Base-by-base conservation (phyloP, 2,329 filamentous ascomycete genomes). In the Penicillium sp. region DNA sequence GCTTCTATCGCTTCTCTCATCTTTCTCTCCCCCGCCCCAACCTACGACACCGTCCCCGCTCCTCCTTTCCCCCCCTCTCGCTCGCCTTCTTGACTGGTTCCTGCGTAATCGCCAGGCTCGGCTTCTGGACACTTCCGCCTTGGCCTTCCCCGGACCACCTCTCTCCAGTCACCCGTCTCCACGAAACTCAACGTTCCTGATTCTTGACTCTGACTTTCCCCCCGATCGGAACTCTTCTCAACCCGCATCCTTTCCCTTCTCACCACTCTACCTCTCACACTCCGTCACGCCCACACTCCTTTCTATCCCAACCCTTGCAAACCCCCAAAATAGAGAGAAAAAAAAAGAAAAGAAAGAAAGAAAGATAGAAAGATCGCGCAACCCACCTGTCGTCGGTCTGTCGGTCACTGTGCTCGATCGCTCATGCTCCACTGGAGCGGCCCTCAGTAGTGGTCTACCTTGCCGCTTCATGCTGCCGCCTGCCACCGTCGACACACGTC, bases 401-500 rank as follows among this genome's bases (percentile, higher is more conserved):
- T 18, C 18, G 18, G 18, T 18, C 18, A 18, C 3, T 18, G 18
- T 18, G 18, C 18, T 18, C 18, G 18, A 18, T 18, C 18, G 18
- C 18, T 18, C 53, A 56, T 55, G 50, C 51, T 42, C 52, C 47
- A 45, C 35, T 26, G 9, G 36, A 40, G 26, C 26, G 33, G 39
- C 43, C 32, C 41, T 39, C 52, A 25, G 33, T 47, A 46, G 42
- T 13, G 3, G 13, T 27, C 26, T n/a, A 46, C 40, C 45, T 38
- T 24, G n/a, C 39, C 40, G 38, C 52, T 51, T 46, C 42, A 56
- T 54, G 52, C 49, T 38, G 66, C 66, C 48, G 55, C 51, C 54
- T 55, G 51, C 57, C 47, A 50, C 51, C 53, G 45, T 43, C 46
- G 34, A 56, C 46, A 55, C 52, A 48, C 48, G 54, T 54, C 58